These are phyloP conservation scores for Kluyveromyces siamensis DNA, from an alignment of 805 yeast species.

Conservation along the genomic window DNA sequence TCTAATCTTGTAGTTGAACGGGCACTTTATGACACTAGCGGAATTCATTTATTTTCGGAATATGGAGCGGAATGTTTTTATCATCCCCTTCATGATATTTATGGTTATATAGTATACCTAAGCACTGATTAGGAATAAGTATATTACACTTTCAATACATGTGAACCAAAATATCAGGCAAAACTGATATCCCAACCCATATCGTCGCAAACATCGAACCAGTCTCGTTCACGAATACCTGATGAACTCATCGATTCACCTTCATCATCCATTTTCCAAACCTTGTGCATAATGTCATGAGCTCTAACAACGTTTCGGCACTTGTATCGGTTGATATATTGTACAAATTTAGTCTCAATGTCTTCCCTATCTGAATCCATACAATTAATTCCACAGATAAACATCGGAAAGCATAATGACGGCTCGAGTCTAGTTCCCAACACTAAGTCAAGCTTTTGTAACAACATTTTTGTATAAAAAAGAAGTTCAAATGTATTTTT, in stretches of 20 bases:
- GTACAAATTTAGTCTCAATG: conserved; percentile 45
- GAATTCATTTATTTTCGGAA: not conserved
- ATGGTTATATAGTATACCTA: not conserved
- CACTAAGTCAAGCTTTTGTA: conserved; percentile 49
- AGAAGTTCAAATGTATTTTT: conserved; percentile 48
- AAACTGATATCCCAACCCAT: conserved; percentile 75
- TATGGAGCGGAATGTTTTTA: not conserved
- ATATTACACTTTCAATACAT: not conserved
- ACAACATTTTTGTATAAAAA: conserved; percentile 43
- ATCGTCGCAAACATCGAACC: conserved; percentile 58
- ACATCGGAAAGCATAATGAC: conserved; percentile 65
- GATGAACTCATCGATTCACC: conserved; percentile 3
- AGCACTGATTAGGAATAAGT: not conserved
- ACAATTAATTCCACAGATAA: conserved; percentile 67
- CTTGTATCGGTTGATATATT: conserved; percentile 51
- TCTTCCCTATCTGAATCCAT: conserved; percentile 40
- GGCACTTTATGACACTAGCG: not conserved
- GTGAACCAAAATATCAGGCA: conserved; percentile 31
- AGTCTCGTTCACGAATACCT: conserved; percentile 33
- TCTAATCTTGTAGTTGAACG: not conserved
- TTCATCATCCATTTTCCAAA: conserved; percentile 32
- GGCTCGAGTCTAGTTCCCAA: conserved; percentile 63
- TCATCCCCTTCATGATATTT: not conserved
- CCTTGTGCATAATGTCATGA: conserved; percentile 31
- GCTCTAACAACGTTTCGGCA: conserved; percentile 53